Evolutionary conservation across 2,329 filamentous ascomycete species (phyloP).

Genomic region (Colletotrichum sojae): DNA sequence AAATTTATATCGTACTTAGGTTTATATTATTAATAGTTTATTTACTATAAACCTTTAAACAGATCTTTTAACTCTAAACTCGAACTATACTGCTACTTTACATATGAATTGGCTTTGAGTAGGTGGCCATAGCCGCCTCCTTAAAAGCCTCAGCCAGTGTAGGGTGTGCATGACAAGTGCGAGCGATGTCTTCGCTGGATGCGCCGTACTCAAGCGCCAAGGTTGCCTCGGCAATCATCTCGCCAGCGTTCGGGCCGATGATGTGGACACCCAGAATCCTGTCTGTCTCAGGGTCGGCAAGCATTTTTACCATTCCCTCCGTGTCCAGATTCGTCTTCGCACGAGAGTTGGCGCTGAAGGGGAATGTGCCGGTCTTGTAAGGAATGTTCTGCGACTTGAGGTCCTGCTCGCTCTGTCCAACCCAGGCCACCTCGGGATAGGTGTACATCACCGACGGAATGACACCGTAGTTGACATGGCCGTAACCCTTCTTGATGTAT

Average conservation of each 20-base stretch:
- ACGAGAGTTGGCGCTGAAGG: constrained; percentile 97
- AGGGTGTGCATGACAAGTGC: constrained; percentile 97
- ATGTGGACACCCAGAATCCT: constrained; percentile 96
- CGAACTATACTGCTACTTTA: constrained; percentile 61
- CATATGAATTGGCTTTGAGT: constrained; percentile 96
- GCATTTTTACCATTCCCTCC: constrained; percentile 96
- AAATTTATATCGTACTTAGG: not conserved
- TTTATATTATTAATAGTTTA: not conserved
- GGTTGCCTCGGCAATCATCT: constrained; percentile 99
- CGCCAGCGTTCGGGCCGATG: constrained; percentile 93
- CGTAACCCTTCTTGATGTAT: constrained; percentile 97
- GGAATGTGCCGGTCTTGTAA: constrained; percentile 95
- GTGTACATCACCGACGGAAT: constrained; percentile 99
- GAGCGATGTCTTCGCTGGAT: constrained; percentile 92
- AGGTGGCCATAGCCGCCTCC: constrained; percentile 98
- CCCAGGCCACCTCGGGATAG: constrained; percentile 98
- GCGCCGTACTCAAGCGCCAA: constrained; percentile 97
- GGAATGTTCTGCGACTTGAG: constrained; percentile 91
- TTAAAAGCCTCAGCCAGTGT: constrained; percentile 98
- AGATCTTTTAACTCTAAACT: not conserved
- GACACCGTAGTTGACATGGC: constrained; percentile 98
- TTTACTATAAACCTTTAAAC: not conserved
- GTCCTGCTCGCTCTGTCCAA: constrained; percentile 97
- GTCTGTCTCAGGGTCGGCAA: constrained; percentile 96
- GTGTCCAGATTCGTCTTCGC: constrained; percentile 99